phyloP scores from a whole-genome alignment of 371 early-diverging fungal species.

The Mucor indicus region DNA sequence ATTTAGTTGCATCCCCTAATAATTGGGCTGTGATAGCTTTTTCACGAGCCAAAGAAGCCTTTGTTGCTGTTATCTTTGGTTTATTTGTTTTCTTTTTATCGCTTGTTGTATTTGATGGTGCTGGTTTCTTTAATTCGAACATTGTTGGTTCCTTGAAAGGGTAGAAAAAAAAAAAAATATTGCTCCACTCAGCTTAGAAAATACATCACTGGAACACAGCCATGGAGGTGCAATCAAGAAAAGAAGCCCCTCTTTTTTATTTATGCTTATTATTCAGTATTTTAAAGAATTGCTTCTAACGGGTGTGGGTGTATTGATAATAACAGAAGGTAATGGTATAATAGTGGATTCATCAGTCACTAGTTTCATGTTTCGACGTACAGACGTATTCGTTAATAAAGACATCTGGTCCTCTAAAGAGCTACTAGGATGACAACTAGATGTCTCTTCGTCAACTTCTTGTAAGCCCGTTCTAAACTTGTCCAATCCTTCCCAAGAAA shows the following conservation, averaged over 20 bases:
- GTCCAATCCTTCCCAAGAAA: constrained; percentile 33
- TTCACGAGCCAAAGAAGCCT: constrained; percentile 22
- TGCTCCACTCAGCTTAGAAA: not conserved
- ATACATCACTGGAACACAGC: too few species aligned
- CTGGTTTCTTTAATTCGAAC: not conserved
- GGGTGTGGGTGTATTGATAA: not conserved
- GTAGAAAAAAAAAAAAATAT: not conserved
- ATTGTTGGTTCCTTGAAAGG: not conserved
- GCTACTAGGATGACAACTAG: not conserved
- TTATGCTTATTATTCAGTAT: too few species aligned
- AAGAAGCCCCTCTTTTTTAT: too few species aligned
- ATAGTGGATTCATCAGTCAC: constrained; percentile 10
- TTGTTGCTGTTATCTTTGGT: constrained; percentile 11
- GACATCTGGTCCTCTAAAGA: not conserved
- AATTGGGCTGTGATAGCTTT: constrained; percentile 14
- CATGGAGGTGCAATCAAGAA: too few species aligned
- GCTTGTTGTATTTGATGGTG: not conserved
- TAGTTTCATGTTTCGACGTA: not conserved
- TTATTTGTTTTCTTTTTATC: too few species aligned
- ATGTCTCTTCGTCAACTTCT: not conserved
- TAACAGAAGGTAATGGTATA: constrained; percentile 6
- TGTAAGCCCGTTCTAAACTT: constrained; percentile 22
- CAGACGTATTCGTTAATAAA: not conserved
- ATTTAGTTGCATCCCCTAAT: not conserved
- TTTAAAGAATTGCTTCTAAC: too few species aligned